Evolutionary conservation across 1,284 basidiomycete species (phyloP).

Genomic region (Austroboletus novae-zelandiae): DNA sequence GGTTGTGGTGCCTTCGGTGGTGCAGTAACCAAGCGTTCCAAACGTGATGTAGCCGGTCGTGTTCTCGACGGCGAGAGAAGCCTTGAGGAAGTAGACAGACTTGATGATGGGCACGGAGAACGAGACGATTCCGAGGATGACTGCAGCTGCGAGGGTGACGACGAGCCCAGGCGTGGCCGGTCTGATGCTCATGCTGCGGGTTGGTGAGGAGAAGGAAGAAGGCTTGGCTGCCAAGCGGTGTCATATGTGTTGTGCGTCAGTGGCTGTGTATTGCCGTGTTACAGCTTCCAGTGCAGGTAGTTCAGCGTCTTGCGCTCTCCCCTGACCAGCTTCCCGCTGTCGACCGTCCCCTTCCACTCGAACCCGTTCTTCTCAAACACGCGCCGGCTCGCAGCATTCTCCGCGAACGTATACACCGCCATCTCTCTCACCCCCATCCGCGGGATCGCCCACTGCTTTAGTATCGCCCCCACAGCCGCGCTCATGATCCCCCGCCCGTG

Average conservation of each 20-base stretch:
- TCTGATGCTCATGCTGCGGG: slow-evolving; percentile 54
- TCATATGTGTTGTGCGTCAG: not conserved
- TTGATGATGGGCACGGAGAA: slow-evolving; percentile 87
- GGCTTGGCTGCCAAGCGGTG: not conserved
- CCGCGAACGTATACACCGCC: slow-evolving; percentile 43
- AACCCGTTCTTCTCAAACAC: slow-evolving; percentile 70
- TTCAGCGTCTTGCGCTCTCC: slow-evolving; percentile 28
- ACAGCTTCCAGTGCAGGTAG: slow-evolving; percentile 14
- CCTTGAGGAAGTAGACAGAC: slow-evolving; percentile 82
- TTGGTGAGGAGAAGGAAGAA: not conserved
- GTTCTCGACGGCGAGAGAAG: slow-evolving; percentile 50
- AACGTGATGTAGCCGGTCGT: slow-evolving; percentile 68
- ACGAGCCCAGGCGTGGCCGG: slow-evolving; percentile 86
- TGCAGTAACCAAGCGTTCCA: slow-evolving; percentile 84
- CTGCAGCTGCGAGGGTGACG: slow-evolving; percentile 70
- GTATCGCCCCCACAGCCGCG: slow-evolving; percentile 48
- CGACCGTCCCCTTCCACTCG: slow-evolving; percentile 37
- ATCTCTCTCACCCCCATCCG: slow-evolving; percentile 54
- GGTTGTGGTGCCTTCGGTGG: slow-evolving; percentile 51
- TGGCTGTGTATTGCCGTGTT: slow-evolving; percentile 18
- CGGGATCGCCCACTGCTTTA: slow-evolving; percentile 56
- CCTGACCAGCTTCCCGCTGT: slow-evolving; percentile 38
- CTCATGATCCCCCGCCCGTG: slow-evolving; percentile 70
- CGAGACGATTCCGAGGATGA: slow-evolving; percentile 76
- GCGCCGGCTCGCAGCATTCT: slow-evolving; percentile 54